phyloP scores from a whole-genome alignment of 306 rosid genomes.

The Vicia sativa region DNA sequence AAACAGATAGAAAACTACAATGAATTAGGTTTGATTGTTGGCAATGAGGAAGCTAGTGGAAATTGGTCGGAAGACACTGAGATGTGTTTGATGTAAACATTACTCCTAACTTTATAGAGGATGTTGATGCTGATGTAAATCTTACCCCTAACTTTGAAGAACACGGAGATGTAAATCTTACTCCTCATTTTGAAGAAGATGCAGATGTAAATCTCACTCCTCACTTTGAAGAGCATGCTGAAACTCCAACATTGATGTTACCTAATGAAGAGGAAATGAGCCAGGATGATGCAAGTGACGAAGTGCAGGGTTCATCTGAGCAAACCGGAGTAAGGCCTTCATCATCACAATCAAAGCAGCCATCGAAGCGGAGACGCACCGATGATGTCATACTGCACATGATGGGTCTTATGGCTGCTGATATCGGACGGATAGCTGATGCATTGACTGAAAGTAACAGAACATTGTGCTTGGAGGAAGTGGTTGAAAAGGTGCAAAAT shows the following conservation, averaged over 20 bases:
- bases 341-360: constrained; percentile 53
- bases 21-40: constrained; percentile 51
- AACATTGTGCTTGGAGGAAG: constrained; percentile 49
- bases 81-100: constrained; percentile 41
- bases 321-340: constrained; percentile 59
- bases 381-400: constrained; percentile 50
- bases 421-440: constrained; percentile 57
- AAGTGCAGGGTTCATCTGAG: constrained; percentile 52
- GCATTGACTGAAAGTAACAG: constrained; percentile 50
- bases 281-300: constrained; percentile 47
- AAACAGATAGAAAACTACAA: constrained; percentile 47
- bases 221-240: constrained; percentile 45
- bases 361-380: constrained; percentile 44
- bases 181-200: constrained; percentile 30
- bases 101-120: constrained; percentile 38
- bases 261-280: constrained; percentile 40
- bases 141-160: constrained; percentile 35
- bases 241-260: constrained; percentile 40
- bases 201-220: constrained; percentile 5
- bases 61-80: constrained; percentile 43
- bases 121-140: constrained; percentile 20
- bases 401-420: constrained; percentile 60
- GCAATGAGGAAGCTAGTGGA: constrained; percentile 49
- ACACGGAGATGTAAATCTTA: constrained; percentile 27
- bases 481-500: constrained; percentile 53